Evolutionary conservation across 768 basidiomycete genomes (phyloP).

Genomic region (Chalciporus sphaerocephalus): DNA sequence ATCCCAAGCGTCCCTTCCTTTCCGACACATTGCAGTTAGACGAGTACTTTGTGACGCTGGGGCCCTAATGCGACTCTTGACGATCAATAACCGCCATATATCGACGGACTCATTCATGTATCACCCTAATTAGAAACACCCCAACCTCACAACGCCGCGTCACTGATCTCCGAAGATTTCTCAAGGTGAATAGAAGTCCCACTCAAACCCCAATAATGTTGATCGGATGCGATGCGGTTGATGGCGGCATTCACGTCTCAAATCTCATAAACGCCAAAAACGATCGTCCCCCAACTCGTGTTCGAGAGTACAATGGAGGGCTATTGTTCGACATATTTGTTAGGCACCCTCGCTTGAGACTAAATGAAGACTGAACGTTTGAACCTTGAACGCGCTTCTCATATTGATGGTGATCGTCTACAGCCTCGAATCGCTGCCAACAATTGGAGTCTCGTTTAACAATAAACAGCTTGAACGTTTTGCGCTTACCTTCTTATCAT

Average conservation of each 20-base stretch:
- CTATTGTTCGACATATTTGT: background rate
- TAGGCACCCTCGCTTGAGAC: background rate
- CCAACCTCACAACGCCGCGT: background rate
- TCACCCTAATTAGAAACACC: background rate
- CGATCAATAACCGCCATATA: too few species aligned
- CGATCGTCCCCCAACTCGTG: background rate
- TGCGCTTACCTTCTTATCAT: background rate
- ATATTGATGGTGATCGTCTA: background rate
- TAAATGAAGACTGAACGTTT: background rate
- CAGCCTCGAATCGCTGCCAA: background rate
- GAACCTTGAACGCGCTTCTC: too few species aligned
- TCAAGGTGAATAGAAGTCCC: background rate
- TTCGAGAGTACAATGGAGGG: background rate
- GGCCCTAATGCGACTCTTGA: background rate
- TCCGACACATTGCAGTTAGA: background rate
- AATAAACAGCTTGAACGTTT: background rate
- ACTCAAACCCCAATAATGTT: background rate
- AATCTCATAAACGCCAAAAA: background rate
- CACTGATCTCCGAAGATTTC: too few species aligned
- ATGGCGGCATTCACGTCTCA: background rate
- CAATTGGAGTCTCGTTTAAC: background rate
- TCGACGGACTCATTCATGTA: background rate
- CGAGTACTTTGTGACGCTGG: background rate
- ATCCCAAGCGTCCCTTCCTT: background rate
- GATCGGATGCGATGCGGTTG: background rate